Base-by-base conservation (phyloP, 129 eudicot species). In the Chrysanthemum lavandulifolium region DNA sequence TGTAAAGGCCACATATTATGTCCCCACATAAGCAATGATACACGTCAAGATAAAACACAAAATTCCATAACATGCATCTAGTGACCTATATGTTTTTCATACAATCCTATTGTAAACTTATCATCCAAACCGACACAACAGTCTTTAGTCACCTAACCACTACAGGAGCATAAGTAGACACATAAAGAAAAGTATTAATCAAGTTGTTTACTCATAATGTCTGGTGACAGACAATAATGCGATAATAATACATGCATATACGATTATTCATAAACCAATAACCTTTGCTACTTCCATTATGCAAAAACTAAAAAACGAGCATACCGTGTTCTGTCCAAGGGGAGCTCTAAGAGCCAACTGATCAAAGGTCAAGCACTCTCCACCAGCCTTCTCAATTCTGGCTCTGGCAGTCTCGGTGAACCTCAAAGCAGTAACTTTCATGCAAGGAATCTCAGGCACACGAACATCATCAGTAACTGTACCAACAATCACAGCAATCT, bases 311-410 rank as follows among this genome's bases (percentile, higher is more conserved):
- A 18, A 5, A 49, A 31, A 13, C 21, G 10, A 40, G 23, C 73
- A 16, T 84, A 91, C 97, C 75, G 97, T 91, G 83, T 91, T 88
- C 83, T 91, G 97, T 50, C 97, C 97, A 67, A 91, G 91, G 16
- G 97, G 97, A 59, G 97, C 97, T 36, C 90, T 77, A 47, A 91
- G 92, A 65, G 97, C 97, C 62, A 91, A 84, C 81, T 91, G 92
- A 57, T 91, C 97, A 72, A 91, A 91, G 1, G 97, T 91, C 82
- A 88, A 77, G 45, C 97, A 91, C 59, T 91, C 92, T 4, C 97
- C 97, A 6, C 93, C 96, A 13, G 96, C 90, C 81, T 89, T 92
- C 86, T 92, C 97, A 69, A 89, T 88, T 70, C 96, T 87, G 23
- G 96, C 96, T 68, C 97, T 84, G 0, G 96, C 94, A n/a, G 91